Base-by-base conservation (phyloP, 2,329 filamentous ascomycete genomes). In the Tolypocladium tundrense region DNA sequence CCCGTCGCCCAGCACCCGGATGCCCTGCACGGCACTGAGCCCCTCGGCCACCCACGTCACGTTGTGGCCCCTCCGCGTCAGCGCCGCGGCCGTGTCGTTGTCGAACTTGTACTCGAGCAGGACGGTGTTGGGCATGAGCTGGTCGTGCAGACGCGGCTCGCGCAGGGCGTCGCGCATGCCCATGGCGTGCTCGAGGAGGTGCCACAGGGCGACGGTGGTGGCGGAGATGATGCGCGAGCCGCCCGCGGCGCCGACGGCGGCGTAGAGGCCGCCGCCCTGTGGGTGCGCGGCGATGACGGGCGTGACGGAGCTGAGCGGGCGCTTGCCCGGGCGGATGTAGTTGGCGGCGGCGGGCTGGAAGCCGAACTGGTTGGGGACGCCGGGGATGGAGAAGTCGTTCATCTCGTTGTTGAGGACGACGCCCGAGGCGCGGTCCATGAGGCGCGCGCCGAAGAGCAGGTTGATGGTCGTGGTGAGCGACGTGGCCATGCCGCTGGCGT, bases 401-500 rank as follows among this genome's bases (percentile, higher is more conserved):
- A 84, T 84, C 71, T 87, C 80, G 70, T 85, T 78, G 71, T 86
- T 87, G 73, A 95, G 83, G 57, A 95, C 90, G 59, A 96, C 80
- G 21, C 92, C 92, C 0, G 91, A 92, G 64, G 87, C 81, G 0
- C 91, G 90, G 1, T 93, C 88, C 73, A 96, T 84, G 62, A 96
- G 71, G 24, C 85, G 79, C 35, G 86, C 87, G 52, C 93, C 93
- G 65, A 96, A 97, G 3, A 94, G 79, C 5, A 94, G 78, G 71
- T 97, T 97, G 58, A 97, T 78, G 0, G 93, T 97, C 1, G 91
- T 94, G 0, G 92, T 97, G 14, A 91, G 79, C 1, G 88, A 88
- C 41, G 95, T 81, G 2, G 91, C 85, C 70, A 96, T 78, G 8
- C 92, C 92, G 0, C 81, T 79, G 9, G 73, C 71, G 70, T 97